Evolutionary conservation across 2,329 filamentous ascomycete genomes (phyloP).

Genomic region (Niveomyces coronatus): DNA sequence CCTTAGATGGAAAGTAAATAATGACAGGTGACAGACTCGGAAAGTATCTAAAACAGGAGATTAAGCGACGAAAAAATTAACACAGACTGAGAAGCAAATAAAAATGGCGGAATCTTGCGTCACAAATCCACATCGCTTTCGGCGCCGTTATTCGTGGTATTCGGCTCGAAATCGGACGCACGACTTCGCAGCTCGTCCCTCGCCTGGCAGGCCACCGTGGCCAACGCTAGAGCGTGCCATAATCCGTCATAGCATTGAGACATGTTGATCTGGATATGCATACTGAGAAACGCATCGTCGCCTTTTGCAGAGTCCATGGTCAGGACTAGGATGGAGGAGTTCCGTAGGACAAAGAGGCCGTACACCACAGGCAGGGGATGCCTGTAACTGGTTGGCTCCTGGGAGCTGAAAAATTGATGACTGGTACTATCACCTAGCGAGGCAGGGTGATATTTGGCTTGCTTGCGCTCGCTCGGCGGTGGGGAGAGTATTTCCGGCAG

Average conservation of each 20-base stretch:
- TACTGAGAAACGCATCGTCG: slow-evolving; percentile 27
- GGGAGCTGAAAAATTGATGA: no score
- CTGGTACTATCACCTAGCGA: no score
- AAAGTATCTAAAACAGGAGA: no score
- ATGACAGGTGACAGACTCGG: no score
- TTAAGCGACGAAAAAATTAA: no score
- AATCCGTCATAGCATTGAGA: slow-evolving; percentile 28
- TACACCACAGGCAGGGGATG: slow-evolving; percentile 31
- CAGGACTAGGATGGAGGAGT: slow-evolving; percentile 28
- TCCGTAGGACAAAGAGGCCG: slow-evolving; percentile 32
- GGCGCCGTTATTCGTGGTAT: slow-evolving; percentile 14
- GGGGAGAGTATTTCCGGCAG: background rate
- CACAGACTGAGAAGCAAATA: no score
- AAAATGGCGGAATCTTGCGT: slow-evolving; percentile 7
- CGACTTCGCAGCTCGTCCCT: slow-evolving; percentile 28
- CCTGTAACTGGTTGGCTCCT: slow-evolving; percentile 14
- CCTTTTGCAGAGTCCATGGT: slow-evolving; percentile 29
- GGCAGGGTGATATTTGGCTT: slow-evolving; percentile 1
- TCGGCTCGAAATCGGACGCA: slow-evolving; percentile 24
- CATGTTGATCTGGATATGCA: slow-evolving; percentile 32
- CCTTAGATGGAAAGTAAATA: no score
- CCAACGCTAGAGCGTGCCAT: slow-evolving; percentile 35
- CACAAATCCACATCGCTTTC: slow-evolving; percentile 30
- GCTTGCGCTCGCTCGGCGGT: background rate
- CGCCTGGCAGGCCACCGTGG: slow-evolving; percentile 29